A percentile compares a stretch with the other conserved stretches of the same genome.
These are phyloP conservation scores for Hemisphaericaspora lyxosophila DNA, from an alignment of 1,139 yeast genomes.

Conservation along the genomic window DNA sequence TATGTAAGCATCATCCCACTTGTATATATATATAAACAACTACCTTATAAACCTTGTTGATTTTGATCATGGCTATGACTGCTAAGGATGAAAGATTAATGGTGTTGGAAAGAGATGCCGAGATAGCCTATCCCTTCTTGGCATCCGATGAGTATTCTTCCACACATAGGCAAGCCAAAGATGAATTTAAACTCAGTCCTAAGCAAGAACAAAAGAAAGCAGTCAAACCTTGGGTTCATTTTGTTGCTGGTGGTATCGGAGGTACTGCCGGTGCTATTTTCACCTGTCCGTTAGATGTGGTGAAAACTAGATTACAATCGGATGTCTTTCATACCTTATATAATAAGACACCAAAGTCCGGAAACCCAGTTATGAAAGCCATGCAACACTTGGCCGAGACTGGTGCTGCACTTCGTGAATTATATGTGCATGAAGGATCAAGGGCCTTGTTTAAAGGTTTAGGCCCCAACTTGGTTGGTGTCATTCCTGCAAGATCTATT, in stretches of 20 bases:
- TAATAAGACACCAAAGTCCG: slow-evolving; percentile 42
- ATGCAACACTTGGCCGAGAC: slow-evolving; percentile 82
- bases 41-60: background rate
- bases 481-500: slow-evolving; percentile 97
- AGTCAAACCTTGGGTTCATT: slow-evolving; percentile 89
- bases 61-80: slow-evolving; percentile 4
- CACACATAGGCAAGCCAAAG: slow-evolving; percentile 37
- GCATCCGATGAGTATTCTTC: slow-evolving; percentile 70
- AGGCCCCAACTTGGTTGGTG: slow-evolving; percentile 96
- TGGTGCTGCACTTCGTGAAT: slow-evolving; percentile 63
- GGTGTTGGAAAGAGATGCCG: slow-evolving; percentile 53
- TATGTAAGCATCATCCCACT: background rate
- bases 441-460: slow-evolving; percentile 88
- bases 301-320: slow-evolving; percentile 91
- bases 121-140: slow-evolving; percentile 58
- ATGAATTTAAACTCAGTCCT: slow-evolving; percentile 15
- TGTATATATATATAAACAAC: background rate
- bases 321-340: slow-evolving; percentile 59
- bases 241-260: slow-evolving; percentile 98
- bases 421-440: slow-evolving; percentile 76
- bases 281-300: slow-evolving; percentile 95
- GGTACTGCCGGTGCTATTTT: slow-evolving; percentile 97
- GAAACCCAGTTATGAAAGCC: slow-evolving; percentile 44
- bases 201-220: slow-evolving; percentile 11
- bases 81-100: slow-evolving; percentile 15